These are phyloP conservation scores for Cryptosporidium canis DNA, from an alignment of 169 alveolate genomes.

Conservation along the genomic window DNA sequence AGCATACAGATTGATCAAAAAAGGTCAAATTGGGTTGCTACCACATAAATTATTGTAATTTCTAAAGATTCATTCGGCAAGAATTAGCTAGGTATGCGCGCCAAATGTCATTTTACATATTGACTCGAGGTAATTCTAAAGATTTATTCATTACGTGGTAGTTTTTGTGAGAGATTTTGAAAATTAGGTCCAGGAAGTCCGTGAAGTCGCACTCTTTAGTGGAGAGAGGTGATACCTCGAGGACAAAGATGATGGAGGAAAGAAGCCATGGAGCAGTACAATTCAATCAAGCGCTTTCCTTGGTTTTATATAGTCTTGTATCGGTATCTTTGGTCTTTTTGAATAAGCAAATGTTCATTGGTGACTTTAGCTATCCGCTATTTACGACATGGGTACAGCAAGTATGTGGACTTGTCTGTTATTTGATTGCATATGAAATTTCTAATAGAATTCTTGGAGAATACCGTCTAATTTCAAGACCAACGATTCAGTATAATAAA, in stretches of 20 bases:
- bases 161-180: neutral
- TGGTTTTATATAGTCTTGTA: constrained; percentile 46
- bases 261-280: neutral
- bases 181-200: constrained; percentile 3
- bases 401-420: constrained; percentile 46
- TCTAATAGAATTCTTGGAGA: neutral
- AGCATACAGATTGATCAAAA: too few species aligned
- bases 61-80: too few species aligned
- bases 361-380: constrained; percentile 30
- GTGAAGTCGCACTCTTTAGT: neutral
- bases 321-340: constrained; percentile 43
- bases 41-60: too few species aligned
- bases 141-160: too few species aligned
- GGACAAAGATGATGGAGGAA: neutral
- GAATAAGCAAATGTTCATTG: constrained; percentile 38
- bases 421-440: constrained; percentile 14
- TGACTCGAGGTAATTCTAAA: too few species aligned
- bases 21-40: too few species aligned
- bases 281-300: constrained; percentile 5
- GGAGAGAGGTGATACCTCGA: neutral
- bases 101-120: too few species aligned
- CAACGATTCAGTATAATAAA: neutral
- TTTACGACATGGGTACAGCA: constrained; percentile 70
- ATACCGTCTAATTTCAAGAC: constrained; percentile 15
- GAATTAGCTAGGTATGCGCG: too few species aligned